A percentile compares a stretch with the other conserved stretches of the same genome.
Conservation (phyloP, 2,329 filamentous ascomycete species). For the Colletotrichum musae region DNA sequence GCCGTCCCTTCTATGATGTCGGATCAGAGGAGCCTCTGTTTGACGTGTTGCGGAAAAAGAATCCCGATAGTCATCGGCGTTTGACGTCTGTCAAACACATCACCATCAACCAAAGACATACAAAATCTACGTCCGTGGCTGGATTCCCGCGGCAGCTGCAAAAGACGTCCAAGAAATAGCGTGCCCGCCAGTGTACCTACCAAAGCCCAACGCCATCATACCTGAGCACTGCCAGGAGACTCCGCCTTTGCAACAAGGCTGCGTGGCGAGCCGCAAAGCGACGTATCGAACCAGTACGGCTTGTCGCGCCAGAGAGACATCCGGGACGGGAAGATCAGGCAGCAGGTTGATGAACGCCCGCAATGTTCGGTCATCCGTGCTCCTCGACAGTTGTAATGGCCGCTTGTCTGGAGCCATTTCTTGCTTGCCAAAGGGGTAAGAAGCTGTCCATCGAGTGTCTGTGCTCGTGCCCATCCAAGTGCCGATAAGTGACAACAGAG, state of each 20-base stretch:
- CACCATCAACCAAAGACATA: background rate
- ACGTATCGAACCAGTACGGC: constrained; percentile 3
- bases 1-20: background rate
- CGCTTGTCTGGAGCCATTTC: background rate
- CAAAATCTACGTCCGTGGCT: background rate
- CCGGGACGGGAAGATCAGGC: background rate
- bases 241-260: background rate
- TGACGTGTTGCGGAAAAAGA: background rate
- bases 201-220: background rate
- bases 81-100: background rate
- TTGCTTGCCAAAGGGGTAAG: background rate
- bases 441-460: constrained; percentile 13
- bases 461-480: constrained; percentile 21
- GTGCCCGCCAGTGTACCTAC: background rate
- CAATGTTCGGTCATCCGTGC: constrained; percentile 13
- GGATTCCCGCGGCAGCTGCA: constrained; percentile 1
- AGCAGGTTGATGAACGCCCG: constrained; percentile 1
- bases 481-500: constrained; percentile 26
- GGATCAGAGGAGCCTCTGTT: background rate
- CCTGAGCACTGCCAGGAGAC: background rate
- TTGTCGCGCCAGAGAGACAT: constrained; percentile 15
- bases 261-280: constrained; percentile 1
- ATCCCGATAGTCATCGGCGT: background rate
- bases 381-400: constrained; percentile 1
- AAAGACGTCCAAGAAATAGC: background rate